phyloP scores from a whole-genome alignment of 1,284 basidiomycete genomes.

The Entoloma clypeatum region DNA sequence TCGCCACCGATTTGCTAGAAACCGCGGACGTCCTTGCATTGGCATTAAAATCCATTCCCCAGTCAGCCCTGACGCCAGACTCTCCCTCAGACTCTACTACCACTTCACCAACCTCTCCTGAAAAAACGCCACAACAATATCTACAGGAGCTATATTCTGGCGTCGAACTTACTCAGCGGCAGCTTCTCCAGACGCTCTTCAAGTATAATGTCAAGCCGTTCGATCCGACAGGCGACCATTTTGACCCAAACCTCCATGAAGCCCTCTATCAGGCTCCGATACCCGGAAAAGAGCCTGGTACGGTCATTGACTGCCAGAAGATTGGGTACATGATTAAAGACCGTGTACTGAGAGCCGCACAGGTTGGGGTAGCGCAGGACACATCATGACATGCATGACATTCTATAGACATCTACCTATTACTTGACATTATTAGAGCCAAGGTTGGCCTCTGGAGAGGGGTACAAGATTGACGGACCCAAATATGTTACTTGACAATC shows the following conservation, averaged over 20 bases:
- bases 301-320: conserved; percentile 90
- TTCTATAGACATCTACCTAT: conserved; percentile 4
- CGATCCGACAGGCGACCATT: conserved; percentile 88
- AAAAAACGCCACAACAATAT: conserved; percentile 55
- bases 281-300: conserved; percentile 82
- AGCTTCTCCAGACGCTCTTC: conserved; percentile 86
- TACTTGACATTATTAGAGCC: not conserved
- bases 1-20: conserved; percentile 87
- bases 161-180: conserved; percentile 89
- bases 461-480: conserved; percentile 22
- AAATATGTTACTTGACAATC: conserved; percentile 31
- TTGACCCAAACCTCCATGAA: conserved; percentile 95
- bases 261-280: conserved; percentile 95
- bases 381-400: conserved; percentile 37
- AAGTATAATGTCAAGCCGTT: conserved; percentile 90
- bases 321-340: conserved; percentile 91
- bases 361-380: conserved; percentile 92
- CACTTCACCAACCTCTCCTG: conserved; percentile 24
- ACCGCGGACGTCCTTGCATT: conserved; percentile 90
- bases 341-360: conserved; percentile 88
- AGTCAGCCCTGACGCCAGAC: conserved; percentile 38
- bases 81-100: conserved; percentile 31
- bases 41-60: conserved; percentile 85
- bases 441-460: not conserved
- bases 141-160: conserved; percentile 79